phyloP scores from a whole-genome alignment of 331 rosid species.

The Rosa hybrid region DNA sequence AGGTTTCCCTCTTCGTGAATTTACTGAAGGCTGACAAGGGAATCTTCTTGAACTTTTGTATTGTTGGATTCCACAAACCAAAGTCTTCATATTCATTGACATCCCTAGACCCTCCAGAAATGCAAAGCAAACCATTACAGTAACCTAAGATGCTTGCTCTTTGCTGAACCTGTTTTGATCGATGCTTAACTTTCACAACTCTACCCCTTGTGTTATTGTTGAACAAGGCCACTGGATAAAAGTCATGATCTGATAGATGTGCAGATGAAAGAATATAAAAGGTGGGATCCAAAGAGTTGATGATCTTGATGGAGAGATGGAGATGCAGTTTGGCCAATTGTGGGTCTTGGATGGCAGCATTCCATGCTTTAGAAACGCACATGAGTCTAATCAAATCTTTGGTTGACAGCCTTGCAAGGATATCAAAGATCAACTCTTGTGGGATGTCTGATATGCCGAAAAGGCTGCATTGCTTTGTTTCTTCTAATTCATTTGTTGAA shows the following conservation, averaged over 20 bases:
- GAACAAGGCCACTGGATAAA: background rate
- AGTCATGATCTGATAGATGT: background rate
- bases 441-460: background rate
- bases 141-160: background rate
- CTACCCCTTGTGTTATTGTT: background rate
- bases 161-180: background rate
- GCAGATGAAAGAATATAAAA: background rate
- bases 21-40: background rate
- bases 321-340: background rate
- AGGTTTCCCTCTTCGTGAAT: background rate
- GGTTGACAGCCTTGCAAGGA: background rate
- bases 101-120: background rate
- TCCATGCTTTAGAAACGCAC: background rate
- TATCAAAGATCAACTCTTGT: background rate
- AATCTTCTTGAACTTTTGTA: background rate
- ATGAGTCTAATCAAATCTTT: background rate
- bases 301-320: background rate
- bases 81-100: background rate
- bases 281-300: background rate
- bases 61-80: background rate
- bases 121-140: background rate
- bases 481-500: background rate
- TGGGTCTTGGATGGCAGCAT: background rate
- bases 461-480: background rate
- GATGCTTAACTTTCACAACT: too few species aligned